Base-by-base conservation (phyloP, 176 grass and related monocot species). In the Eremochloa ophiuroides region DNA sequence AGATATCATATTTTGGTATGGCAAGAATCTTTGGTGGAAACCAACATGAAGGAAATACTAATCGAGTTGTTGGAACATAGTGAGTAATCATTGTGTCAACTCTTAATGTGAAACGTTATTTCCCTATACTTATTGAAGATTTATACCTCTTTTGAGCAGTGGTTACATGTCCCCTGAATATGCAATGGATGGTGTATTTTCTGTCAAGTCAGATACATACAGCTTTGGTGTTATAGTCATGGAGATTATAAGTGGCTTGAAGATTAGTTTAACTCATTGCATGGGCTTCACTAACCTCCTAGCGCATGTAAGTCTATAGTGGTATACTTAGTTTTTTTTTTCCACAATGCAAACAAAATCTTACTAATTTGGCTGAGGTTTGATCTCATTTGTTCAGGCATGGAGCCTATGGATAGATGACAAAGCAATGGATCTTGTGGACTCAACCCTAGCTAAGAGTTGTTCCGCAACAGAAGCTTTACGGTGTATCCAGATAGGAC, bases 81-180 rank as follows among this genome's bases (percentile, higher is more conserved):
- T 91, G 34, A 91, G 85, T 79, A 22, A 78, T 69, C 69, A 29
- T 46, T 0, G n/a, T n/a, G n/a, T n/a, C n/a, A n/a, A 23, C 8
- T 0, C 3, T 22, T 11, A 42, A 41, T 28, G 3, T 46, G 18
- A 4, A 22, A 33, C 28, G 12, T n/a, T 16, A 53, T 60, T 25
- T 69, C 0, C 10, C 10, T 34, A 14, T 37, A 65, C 5, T 82
- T 20, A 4, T 7, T 0, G 27, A n/a, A n/a, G n/a, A n/a, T 31
- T 18, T 6, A 12, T 53, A n/a, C n/a, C 48, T 51, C 0, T 66
- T 8, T 31, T 3, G 58, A 58, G 7, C 55, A 94, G 89, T 0
- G 86, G 92, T 20, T 91, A 94, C 20, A 91, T 91, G 81, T 79
- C 92, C 23, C 89, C 92, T 33, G 87, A 94, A 79, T 94, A 94